These are phyloP conservation scores for Hypoxylon sp. DNA, from an alignment of 2,329 filamentous ascomycete genomes.

Conservation along the genomic window DNA sequence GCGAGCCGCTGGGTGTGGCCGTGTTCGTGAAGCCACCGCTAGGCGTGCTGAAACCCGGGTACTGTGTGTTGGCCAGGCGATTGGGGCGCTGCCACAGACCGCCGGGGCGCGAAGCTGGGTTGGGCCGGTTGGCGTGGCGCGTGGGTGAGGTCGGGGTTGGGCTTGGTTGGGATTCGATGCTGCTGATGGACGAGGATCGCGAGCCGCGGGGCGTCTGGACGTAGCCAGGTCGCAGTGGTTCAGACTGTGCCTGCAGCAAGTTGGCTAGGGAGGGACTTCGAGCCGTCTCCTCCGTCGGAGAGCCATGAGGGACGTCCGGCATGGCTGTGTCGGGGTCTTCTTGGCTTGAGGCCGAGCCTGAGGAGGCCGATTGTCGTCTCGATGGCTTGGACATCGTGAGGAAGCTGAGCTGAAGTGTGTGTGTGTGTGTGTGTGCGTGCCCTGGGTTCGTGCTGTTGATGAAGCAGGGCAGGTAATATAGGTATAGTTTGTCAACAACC, in stretches of 20 bases:
- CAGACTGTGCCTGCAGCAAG: not conserved
- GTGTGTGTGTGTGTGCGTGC: not conserved
- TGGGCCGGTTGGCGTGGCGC: not conserved
- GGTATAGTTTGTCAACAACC: not conserved
- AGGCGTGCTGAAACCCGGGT: not conserved
- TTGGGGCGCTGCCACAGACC: not conserved
- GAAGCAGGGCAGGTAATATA: not conserved
- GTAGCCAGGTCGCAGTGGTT: not conserved
- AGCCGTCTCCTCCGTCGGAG: not conserved
- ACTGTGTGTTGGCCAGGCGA: not conserved
- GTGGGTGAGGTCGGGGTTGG: slow-evolving; percentile 1
- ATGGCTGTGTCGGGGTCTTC: not conserved
- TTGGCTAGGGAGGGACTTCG: not conserved
- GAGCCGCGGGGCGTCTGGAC: not conserved
- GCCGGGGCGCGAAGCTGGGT: not conserved
- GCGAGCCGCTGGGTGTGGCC: not conserved
- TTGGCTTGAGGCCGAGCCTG: not conserved
- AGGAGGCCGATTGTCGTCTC: not conserved
- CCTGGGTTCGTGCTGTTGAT: not conserved
- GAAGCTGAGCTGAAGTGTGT: not conserved
- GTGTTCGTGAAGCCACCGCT: not conserved
- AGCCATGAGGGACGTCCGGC: not conserved
- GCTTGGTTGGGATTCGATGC: not conserved
- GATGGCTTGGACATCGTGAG: not conserved
- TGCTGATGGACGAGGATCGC: not conserved